Evolutionary conservation across 2,329 filamentous ascomycete species (phyloP), one percentile per base, ranked within the genome.

Genomic region (Penicillium sp.): DNA sequence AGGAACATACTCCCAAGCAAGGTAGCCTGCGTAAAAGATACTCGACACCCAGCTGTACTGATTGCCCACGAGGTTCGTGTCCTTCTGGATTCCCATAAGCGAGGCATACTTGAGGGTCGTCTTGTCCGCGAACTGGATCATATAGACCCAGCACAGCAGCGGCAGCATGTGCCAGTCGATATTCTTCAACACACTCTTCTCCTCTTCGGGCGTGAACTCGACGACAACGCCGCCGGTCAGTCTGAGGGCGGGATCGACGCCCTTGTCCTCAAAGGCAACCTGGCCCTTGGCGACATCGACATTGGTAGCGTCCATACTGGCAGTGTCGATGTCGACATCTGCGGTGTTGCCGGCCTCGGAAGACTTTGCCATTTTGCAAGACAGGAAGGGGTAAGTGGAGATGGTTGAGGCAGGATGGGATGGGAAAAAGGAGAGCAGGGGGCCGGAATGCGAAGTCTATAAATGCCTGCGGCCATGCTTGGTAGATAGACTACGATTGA

Each of bases 41-140:
- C 76, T 79, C 3, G 79, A 80, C 3, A 82, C 74, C 78, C 81
- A 83, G 52, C 76, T 75, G 65, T 83, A 84, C 61, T 84, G 72
- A 41, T 79, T 74, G 38, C 79, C 78, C 1, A 67, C 60, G n/a
- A 83, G 76, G 17, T 79, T 55, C 13, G 67, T 68, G 53, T 69
- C 67, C 9, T 67, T 64, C 30, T 64, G 66, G 9, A 67, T 56
- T 1, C 71, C 71, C 61, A 67, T 67, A 0, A 68, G 30, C 0
- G 55, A 56, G 23, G 66, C 66, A 61, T 68, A 68, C 23, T 62
- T 48, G 23, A 61, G 47, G 7, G 56, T 52, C 8, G 51, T 54
- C 47, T 62, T 61, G 46, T 61, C 58, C 13, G 51, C 46, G 30
- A 61, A 56, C 15, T 61, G 52, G 23, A 61, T 38, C 31, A 56